Evolutionary conservation across 768 basidiomycete genomes (phyloP).

Genomic region (Leucocoprinus leucothites): DNA sequence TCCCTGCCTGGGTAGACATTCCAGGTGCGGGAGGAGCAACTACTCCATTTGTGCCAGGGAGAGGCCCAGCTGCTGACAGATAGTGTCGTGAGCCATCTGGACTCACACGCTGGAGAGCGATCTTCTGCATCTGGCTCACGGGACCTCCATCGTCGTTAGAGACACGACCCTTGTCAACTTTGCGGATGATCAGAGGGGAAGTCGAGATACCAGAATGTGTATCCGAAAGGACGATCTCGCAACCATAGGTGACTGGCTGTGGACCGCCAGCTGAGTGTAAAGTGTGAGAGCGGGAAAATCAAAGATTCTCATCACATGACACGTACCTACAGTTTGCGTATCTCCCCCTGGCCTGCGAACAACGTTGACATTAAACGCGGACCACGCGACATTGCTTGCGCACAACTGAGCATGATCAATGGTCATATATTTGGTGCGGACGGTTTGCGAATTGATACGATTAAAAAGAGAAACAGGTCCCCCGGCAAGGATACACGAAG

Average conservation of each 20-base stretch:
- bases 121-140: constrained; percentile 96
- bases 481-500: constrained; percentile 85
- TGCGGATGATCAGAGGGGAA: constrained; percentile 83
- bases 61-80: constrained; percentile 83
- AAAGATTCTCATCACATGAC: constrained; percentile 48
- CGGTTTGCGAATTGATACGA: constrained; percentile 94
- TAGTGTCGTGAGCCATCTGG: constrained; percentile 83
- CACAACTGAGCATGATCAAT: constrained; percentile 80
- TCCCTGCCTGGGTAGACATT: constrained; percentile 71
- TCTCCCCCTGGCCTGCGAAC: constrained; percentile 70
- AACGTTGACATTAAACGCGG: constrained; percentile 91
- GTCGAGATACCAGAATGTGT: constrained; percentile 83
- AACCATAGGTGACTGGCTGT: constrained; percentile 89
- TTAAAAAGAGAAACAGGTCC: constrained; percentile 93
- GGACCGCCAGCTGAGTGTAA: constrained; percentile 48
- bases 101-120: constrained; percentile 83
- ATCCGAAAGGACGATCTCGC: constrained; percentile 83
- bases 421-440: constrained; percentile 96
- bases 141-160: constrained; percentile 88
- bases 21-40: constrained; percentile 71
- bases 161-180: constrained; percentile 88
- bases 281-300: constrained; percentile 34
- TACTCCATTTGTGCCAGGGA: constrained; percentile 72
- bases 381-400: constrained; percentile 91
- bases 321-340: constrained; percentile 58